These are phyloP conservation scores for Cladophialophora carrionii DNA, from an alignment of 2,329 filamentous ascomycete genomes.

Conservation along the genomic window DNA sequence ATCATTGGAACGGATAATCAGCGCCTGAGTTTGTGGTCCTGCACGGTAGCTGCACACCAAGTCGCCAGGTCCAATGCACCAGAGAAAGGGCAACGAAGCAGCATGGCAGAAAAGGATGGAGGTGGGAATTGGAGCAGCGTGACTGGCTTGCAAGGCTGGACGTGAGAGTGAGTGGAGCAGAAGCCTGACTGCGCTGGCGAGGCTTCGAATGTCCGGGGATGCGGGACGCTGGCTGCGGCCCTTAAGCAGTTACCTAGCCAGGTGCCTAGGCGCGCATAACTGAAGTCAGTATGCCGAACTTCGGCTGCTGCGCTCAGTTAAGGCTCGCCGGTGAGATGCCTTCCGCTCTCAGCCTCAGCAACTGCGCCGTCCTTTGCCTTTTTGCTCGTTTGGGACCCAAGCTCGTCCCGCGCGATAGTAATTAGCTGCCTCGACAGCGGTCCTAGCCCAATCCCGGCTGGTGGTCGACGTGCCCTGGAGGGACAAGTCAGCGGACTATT, in stretches of 20 bases:
- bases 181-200: neutral
- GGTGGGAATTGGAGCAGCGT: conserved; percentile 6
- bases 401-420: neutral
- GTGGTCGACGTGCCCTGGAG: neutral
- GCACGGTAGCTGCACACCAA: conserved; percentile 25
- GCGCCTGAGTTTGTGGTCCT: conserved; percentile 9
- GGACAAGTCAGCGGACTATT: neutral
- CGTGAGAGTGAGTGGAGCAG: neutral
- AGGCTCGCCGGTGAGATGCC: conserved; percentile 7
- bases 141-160: conserved; percentile 26
- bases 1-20: conserved; percentile 27
- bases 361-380: neutral
- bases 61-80: conserved; percentile 9
- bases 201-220: conserved; percentile 14
- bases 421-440: conserved; percentile 1
- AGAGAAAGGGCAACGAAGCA: conserved; percentile 13
- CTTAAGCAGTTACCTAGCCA: neutral
- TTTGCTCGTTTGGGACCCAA: neutral
- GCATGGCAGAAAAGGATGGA: conserved; percentile 15
- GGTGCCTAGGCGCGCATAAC: conserved; percentile 8
- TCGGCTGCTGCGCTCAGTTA: conserved; percentile 1
- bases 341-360: conserved; percentile 5
- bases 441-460: neutral
- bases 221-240: conserved; percentile 2
- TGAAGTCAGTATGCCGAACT: neutral